phyloP scores from a whole-genome alignment of 352 stramenopile genomes.

The Blastocystis sp. region DNA sequence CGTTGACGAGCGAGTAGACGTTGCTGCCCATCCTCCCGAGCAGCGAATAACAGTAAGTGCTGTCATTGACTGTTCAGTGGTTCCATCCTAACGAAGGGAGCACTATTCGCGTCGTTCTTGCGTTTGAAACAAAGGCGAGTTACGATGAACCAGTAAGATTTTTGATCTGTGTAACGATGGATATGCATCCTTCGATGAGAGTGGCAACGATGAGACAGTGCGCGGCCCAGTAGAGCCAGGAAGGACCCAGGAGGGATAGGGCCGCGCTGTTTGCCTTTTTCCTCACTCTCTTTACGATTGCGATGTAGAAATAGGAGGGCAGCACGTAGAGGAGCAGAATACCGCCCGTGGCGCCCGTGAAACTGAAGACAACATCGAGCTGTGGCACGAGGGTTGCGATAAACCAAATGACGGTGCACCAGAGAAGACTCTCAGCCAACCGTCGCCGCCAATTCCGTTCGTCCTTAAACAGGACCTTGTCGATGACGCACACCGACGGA shows the following conservation, averaged over 20 bases:
- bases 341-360: slow-evolving; percentile 62
- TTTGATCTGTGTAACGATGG: slow-evolving; percentile 12
- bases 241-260: slow-evolving; percentile 5
- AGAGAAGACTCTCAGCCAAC: slow-evolving; percentile 15
- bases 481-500: slow-evolving; percentile 15
- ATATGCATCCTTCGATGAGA: slow-evolving; percentile 3
- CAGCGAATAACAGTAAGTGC: neutral
- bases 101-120: neutral
- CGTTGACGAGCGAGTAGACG: slow-evolving; percentile 25
- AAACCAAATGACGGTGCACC: slow-evolving; percentile 38
- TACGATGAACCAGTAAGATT: neutral
- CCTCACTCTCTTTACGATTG: slow-evolving; percentile 27
- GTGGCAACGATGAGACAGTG: slow-evolving; percentile 12
- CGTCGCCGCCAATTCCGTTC: slow-evolving; percentile 7
- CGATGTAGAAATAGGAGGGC: slow-evolving; percentile 46
- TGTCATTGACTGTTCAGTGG: neutral
- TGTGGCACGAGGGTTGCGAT: slow-evolving; percentile 45
- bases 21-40: neutral
- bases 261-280: neutral
- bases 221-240: slow-evolving; percentile 22
- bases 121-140: neutral
- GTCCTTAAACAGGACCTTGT: slow-evolving; percentile 38
- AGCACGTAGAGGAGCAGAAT: slow-evolving; percentile 67
- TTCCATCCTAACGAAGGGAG: neutral
- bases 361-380: slow-evolving; percentile 64